Percentiles rank a stretch among this genome's conserved stretches.
Conservation (phyloP, 176 grass and related monocot species). For the Ananas comosus region DNA sequence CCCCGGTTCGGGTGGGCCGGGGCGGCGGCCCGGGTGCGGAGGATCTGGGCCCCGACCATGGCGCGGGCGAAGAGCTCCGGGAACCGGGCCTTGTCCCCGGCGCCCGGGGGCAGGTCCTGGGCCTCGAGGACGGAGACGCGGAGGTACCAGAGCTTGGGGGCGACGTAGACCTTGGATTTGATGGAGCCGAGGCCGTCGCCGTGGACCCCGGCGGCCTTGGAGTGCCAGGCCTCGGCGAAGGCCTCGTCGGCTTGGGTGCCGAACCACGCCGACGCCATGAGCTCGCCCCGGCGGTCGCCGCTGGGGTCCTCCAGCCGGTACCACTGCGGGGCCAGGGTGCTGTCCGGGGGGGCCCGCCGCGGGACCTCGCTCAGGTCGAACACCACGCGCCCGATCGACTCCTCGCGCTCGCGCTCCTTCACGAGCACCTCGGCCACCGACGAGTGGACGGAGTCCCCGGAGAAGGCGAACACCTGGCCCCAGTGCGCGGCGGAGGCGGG, state of each 20-base stretch:
- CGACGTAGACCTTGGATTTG: conserved; percentile 84
- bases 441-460: conserved; percentile 75
- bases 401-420: conserved; percentile 52
- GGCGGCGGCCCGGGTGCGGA: conserved; percentile 45
- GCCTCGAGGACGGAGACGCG: conserved; percentile 64
- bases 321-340: conserved; percentile 87
- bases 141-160: conserved; percentile 90
- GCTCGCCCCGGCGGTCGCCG: conserved; percentile 44
- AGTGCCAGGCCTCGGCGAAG: conserved; percentile 88
- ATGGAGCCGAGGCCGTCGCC: conserved; percentile 72
- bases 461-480: conserved; percentile 92
- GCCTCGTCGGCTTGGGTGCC: conserved; percentile 92
- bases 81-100: conserved; percentile 20
- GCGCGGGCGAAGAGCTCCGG: conserved; percentile 67
- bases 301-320: conserved; percentile 76
- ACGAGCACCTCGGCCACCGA: conserved; percentile 66
- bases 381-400: conserved; percentile 60
- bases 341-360: conserved; percentile 67
- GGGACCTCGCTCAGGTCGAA: conserved; percentile 90
- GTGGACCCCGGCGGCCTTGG: conserved; percentile 67
- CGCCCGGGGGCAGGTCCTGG: conserved; percentile 46
- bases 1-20: conserved; percentile 31
- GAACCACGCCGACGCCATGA: conserved; percentile 74
- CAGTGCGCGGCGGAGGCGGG: conserved; percentile 30
- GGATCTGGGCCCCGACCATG: conserved; percentile 56